Evolutionary conservation across 2,329 filamentous ascomycete genomes (phyloP).

Genomic region (Simplicillium sp.): DNA sequence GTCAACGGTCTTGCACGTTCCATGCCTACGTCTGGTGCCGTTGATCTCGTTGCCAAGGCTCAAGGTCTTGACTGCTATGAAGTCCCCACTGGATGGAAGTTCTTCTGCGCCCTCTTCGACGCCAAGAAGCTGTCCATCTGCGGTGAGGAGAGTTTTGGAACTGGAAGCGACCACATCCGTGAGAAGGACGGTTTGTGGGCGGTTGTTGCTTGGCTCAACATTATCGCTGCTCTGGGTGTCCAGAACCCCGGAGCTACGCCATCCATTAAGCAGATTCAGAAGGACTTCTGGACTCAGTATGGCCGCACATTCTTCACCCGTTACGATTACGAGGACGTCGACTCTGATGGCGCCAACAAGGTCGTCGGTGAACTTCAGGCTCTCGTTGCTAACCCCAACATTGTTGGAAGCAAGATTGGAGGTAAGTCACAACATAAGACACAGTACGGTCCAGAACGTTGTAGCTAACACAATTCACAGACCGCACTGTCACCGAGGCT

Average conservation of each 20-base stretch:
- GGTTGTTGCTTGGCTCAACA: slow-evolving; percentile 95
- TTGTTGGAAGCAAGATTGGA: slow-evolving; percentile 73
- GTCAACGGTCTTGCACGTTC: slow-evolving; percentile 91
- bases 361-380: slow-evolving; percentile 73
- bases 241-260: slow-evolving; percentile 70
- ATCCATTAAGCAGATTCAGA: slow-evolving; percentile 92
- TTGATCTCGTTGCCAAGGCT: slow-evolving; percentile 92
- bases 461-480: slow-evolving; percentile 23
- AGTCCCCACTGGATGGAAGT: slow-evolving; percentile 98
- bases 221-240: slow-evolving; percentile 88
- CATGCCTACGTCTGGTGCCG: slow-evolving; percentile 94
- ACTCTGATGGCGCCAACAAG: slow-evolving; percentile 83
- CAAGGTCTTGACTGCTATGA: slow-evolving; percentile 90
- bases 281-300: slow-evolving; percentile 94
- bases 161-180: slow-evolving; percentile 95
- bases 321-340: slow-evolving; percentile 95
- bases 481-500: slow-evolving; percentile 75
- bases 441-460: neutral
- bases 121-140: slow-evolving; percentile 96
- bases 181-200: slow-evolving; percentile 99
- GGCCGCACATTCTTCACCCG: slow-evolving; percentile 98
- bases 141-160: slow-evolving; percentile 96
- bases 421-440: slow-evolving; percentile 34
- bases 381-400: slow-evolving; percentile 63
- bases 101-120: slow-evolving; percentile 95